These are phyloP conservation scores for Capsicum baccatum DNA, from an alignment of 257 asterid genomes.

Conservation along the genomic window DNA sequence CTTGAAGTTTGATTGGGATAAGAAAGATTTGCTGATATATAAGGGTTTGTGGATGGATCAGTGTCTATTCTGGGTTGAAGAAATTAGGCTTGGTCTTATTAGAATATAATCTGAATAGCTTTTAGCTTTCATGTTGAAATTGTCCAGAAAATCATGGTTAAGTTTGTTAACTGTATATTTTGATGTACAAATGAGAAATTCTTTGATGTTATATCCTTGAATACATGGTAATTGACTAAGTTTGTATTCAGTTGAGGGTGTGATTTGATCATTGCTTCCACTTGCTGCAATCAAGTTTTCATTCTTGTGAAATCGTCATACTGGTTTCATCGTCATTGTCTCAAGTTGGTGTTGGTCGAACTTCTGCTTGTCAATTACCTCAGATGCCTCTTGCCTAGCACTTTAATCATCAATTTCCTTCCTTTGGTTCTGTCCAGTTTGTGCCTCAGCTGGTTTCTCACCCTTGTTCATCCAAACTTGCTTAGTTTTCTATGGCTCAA, in stretches of 20 bases:
- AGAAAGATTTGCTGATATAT: background rate
- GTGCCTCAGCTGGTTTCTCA: too few species aligned
- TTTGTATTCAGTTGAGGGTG: background rate
- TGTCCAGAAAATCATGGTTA: background rate
- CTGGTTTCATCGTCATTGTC: too few species aligned
- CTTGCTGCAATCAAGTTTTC: too few species aligned
- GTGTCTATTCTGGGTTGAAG: background rate
- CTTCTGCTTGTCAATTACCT: too few species aligned
- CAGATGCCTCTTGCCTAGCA: too few species aligned
- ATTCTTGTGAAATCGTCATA: too few species aligned
- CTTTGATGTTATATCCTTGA: background rate
- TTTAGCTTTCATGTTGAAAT: background rate
- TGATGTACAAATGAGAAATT: background rate
- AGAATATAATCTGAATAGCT: background rate
- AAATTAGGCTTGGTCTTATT: background rate
- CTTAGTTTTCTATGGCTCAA: too few species aligned
- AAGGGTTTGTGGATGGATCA: background rate
- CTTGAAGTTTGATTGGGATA: background rate
- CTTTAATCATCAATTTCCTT: too few species aligned
- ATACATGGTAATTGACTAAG: background rate
- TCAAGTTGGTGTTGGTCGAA: too few species aligned
- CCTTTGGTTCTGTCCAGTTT: too few species aligned
- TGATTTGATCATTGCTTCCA: too few species aligned
- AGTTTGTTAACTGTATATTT: background rate
- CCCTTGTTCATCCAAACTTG: too few species aligned